phyloP scores from a whole-genome alignment of 139 green algal species.

The Klebsormidium nitens region DNA sequence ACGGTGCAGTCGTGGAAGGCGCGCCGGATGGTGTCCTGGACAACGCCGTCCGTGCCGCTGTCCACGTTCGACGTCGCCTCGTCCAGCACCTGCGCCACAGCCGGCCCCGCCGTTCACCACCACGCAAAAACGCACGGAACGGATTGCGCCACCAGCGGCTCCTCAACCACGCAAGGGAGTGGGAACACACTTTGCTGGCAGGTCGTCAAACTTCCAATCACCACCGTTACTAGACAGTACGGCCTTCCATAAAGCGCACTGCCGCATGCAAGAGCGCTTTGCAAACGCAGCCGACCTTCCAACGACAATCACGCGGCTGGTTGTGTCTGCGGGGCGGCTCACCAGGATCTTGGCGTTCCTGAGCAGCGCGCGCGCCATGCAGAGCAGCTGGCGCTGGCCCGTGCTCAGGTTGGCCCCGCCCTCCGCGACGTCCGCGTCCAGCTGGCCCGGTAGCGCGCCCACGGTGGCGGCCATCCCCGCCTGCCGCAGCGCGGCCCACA shows the following conservation, averaged over 20 bases:
- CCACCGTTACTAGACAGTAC: too few species aligned
- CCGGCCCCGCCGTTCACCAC: too few species aligned
- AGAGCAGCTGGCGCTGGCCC: constrained; percentile 91
- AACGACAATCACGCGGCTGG: not conserved
- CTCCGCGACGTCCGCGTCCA: constrained; percentile 59
- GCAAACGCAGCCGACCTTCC: too few species aligned
- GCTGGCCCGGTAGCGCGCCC: constrained; percentile 9
- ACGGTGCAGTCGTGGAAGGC: constrained; percentile 59
- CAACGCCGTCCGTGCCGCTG: constrained; percentile 73
- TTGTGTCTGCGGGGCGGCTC: too few species aligned
- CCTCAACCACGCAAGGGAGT: too few species aligned
- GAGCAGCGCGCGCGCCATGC: constrained; percentile 82
- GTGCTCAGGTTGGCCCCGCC: constrained; percentile 77
- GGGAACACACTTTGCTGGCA: too few species aligned
- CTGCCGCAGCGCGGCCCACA: constrained; percentile 56
- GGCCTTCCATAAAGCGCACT: too few species aligned
- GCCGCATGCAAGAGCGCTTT: too few species aligned
- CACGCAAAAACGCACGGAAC: too few species aligned
- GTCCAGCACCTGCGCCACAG: constrained; percentile 81
- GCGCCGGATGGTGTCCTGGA: constrained; percentile 63
- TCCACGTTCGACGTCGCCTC: constrained; percentile 90
- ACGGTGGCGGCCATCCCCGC: constrained; percentile 39
- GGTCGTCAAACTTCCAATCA: too few species aligned
- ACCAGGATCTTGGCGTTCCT: constrained; percentile 25
- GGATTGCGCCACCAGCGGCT: too few species aligned